Evolutionary conservation across 305 asterid species (phyloP).

Genomic region (Solanum hybrid): DNA sequence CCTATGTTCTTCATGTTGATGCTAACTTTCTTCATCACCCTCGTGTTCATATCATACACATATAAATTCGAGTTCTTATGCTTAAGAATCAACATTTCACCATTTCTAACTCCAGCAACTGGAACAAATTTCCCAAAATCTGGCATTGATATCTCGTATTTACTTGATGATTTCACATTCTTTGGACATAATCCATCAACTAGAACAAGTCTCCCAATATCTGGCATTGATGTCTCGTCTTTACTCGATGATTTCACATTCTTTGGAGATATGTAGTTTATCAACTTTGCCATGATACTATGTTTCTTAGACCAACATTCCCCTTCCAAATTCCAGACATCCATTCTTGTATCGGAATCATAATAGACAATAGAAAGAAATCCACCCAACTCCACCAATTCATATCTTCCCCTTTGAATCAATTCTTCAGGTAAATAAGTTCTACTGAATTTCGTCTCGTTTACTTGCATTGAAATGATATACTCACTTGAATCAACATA

Average conservation of each 20-base stretch:
- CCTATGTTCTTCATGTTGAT: neutral
- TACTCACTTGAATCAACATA: neutral
- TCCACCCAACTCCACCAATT: constrained; percentile 1
- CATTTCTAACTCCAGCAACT: neutral
- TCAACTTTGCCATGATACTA: neutral
- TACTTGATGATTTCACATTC: neutral
- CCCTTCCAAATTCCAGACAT: constrained; percentile 6
- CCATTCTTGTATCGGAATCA: neutral
- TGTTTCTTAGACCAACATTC: constrained; percentile 13
- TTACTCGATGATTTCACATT: neutral
- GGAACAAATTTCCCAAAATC: constrained; percentile 2
- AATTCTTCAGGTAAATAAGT: neutral
- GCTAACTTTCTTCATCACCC: neutral
- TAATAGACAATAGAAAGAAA: neutral
- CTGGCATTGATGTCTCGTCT: neutral
- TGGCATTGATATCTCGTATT: neutral
- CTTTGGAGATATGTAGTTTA: neutral
- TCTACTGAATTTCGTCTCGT: neutral
- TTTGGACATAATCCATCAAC: neutral
- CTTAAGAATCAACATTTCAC: neutral
- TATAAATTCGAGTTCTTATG: constrained; percentile 1
- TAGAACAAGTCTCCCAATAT: constrained; percentile 3
- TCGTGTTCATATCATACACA: neutral
- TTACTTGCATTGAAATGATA: constrained; percentile 2
- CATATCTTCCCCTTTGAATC: neutral